phyloP scores from a whole-genome alignment of 371 early-diverging fungal species.

The Lichtheimia hyalospora region DNA sequence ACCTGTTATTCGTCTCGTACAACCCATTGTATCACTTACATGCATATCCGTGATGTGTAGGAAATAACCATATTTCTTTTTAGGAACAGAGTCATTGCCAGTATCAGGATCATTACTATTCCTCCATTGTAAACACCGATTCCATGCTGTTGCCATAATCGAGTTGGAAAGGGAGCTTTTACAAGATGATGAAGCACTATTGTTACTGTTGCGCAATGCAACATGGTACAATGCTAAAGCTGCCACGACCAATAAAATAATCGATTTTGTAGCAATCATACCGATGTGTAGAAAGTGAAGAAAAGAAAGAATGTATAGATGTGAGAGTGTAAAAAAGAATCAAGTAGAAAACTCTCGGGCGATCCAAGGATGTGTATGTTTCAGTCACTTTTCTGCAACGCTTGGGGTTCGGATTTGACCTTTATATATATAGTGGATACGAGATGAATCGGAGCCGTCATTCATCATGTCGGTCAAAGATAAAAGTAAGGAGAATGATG shows the following conservation, averaged over 20 bases:
- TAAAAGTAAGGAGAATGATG: background rate
- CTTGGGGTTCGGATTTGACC: too few species aligned
- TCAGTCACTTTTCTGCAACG: too few species aligned
- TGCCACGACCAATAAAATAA: too few species aligned
- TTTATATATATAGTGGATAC: too few species aligned
- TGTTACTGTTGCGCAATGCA: background rate
- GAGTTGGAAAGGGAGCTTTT: background rate
- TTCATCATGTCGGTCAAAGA: conserved; percentile 2
- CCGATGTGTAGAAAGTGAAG: background rate
- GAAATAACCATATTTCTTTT: conserved; percentile 46
- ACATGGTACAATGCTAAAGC: background rate
- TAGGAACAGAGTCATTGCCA: background rate
- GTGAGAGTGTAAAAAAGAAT: conserved; percentile 3
- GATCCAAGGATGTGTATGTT: too few species aligned
- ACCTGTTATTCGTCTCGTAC: background rate
- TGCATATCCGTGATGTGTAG: conserved; percentile 81
- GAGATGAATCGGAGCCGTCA: too few species aligned
- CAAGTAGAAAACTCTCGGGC: background rate
- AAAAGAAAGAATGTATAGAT: conserved; percentile 2
- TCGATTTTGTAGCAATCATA: background rate
- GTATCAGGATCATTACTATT: background rate
- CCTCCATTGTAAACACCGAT: background rate
- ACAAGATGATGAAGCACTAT: background rate
- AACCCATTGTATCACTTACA: conserved; percentile 25
- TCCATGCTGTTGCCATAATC: conserved; percentile 2